phyloP scores from a whole-genome alignment of 495 filamentous ascomycete species.

The Oidiodendron maius region DNA sequence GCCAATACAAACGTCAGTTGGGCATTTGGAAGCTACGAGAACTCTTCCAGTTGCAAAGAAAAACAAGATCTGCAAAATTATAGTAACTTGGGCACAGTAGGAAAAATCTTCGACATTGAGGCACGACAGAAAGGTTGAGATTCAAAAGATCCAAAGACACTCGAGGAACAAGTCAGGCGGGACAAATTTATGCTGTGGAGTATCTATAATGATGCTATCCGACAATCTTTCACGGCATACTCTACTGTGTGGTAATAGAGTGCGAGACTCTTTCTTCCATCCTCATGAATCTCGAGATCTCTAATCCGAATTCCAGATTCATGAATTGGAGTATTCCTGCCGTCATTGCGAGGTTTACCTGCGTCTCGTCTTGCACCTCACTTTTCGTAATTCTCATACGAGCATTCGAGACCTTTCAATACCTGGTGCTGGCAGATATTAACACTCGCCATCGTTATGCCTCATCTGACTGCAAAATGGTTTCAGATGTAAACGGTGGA shows the following conservation, averaged over 20 bases:
- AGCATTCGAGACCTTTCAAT: no score
- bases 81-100: conserved; percentile 16
- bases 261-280: conserved; percentile 9
- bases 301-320: conserved; percentile 17
- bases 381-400: no score
- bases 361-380: no score
- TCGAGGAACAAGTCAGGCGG: conserved; percentile 22
- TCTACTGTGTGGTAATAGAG: conserved; percentile 21
- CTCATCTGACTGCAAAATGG: conserved; percentile 1
- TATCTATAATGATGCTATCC: conserved; percentile 12
- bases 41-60: conserved; percentile 24
- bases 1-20: conserved; percentile 37
- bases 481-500: conserved; percentile 1
- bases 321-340: conserved; percentile 30
- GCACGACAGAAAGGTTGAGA: conserved; percentile 22
- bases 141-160: conserved; percentile 30
- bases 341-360: conserved; percentile 11
- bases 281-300: conserved; percentile 4
- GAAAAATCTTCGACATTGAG: conserved; percentile 22
- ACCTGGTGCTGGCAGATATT: not conserved
- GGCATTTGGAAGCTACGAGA: conserved; percentile 36
- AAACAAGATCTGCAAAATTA: conserved; percentile 10
- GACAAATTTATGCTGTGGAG: conserved; percentile 2
- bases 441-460: not conserved
- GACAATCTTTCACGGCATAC: conserved; percentile 16